These are phyloP conservation scores for Fragaria nilgerrensis DNA, from an alignment of 306 rosid genomes.

Conservation along the genomic window DNA sequence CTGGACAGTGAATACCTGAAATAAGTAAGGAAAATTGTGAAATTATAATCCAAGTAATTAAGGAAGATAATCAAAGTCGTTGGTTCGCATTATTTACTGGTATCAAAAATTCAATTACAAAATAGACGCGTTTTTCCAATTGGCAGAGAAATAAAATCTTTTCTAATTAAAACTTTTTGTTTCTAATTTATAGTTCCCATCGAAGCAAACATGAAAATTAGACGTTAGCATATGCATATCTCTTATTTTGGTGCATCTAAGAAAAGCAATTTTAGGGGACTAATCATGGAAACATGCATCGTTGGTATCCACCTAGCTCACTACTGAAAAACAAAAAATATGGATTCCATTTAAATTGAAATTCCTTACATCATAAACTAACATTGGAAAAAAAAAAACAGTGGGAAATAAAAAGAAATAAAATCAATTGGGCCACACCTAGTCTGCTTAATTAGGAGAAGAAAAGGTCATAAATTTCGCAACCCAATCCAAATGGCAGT, in stretches of 20 bases:
- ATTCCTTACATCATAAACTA: neutral
- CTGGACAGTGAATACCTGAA: neutral
- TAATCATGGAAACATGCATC: neutral
- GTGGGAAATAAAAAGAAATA: neutral
- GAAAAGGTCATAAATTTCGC: neutral
- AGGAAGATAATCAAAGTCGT: neutral
- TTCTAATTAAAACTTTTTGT: neutral
- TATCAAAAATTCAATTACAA: neutral
- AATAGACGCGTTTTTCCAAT: neutral
- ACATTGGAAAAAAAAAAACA: neutral
- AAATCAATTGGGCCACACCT: neutral
- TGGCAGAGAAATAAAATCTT: neutral
- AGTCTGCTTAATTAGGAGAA: neutral
- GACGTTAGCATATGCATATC: neutral
- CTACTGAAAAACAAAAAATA: neutral
- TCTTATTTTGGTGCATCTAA: neutral
- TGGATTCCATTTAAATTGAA: neutral
- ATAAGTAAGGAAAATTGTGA: neutral
- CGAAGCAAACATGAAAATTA: neutral
- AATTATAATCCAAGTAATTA: neutral
- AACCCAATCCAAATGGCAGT: neutral
- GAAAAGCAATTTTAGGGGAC: neutral
- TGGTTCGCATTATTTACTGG: neutral
- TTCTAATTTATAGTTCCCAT: neutral
- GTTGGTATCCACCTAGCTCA: neutral